phyloP scores from a whole-genome alignment of 345 rosid genomes.

The Eucalyptus sp. region DNA sequence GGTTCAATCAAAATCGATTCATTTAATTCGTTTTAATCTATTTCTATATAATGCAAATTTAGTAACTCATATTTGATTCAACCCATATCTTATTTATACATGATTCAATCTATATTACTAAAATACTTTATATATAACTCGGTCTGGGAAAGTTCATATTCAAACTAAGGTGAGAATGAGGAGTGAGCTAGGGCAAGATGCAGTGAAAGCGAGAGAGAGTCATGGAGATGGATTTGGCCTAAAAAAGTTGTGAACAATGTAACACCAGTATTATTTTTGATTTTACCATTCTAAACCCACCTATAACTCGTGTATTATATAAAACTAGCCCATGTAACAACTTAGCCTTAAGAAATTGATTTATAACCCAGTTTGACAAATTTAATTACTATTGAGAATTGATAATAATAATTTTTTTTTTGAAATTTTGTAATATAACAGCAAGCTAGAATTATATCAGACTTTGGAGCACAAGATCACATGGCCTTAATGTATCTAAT shows the following conservation, averaged over 20 bases:
- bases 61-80: fast-evolving
- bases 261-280: background rate
- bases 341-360: background rate
- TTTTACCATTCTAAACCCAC: background rate
- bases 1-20: fast-evolving
- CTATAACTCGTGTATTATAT: no score
- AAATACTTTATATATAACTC: no score
- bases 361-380: background rate
- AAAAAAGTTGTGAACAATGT: no score
- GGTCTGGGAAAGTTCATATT: no score
- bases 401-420: background rate
- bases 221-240: fast-evolving
- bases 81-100: fast-evolving
- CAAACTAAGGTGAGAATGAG: no score
- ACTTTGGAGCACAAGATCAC: background rate
- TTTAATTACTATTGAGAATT: background rate
- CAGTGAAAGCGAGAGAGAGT: no score
- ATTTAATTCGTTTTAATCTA: fast-evolving
- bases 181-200: background rate
- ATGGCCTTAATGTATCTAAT: background rate
- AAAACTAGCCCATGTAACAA: background rate
- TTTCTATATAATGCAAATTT: fast-evolving
- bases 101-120: no score
- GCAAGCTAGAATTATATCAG: background rate
- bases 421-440: background rate